Conservation (phyloP, 768 basidiomycete genomes). For the Boletellus sp. region DNA sequence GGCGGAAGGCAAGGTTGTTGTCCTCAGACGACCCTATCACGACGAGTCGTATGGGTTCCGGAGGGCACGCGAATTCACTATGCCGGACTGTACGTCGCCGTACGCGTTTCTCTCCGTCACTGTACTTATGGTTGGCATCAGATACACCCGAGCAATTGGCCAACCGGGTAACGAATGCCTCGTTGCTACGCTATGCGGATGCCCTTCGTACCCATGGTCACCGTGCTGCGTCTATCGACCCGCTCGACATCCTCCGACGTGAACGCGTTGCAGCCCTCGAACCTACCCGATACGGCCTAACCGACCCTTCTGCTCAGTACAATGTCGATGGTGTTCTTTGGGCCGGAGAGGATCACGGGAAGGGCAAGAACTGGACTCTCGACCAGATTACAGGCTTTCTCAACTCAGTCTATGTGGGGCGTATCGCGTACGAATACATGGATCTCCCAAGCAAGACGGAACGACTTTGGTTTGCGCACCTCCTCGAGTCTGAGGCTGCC, state of each 20-base stretch:
- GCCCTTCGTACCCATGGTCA: slow-evolving; percentile 83
- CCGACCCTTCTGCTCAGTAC: slow-evolving; percentile 49
- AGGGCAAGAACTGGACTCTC: slow-evolving; percentile 56
- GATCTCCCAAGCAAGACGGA: slow-evolving; percentile 84
- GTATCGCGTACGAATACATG: slow-evolving; percentile 91
- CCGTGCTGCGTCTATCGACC: slow-evolving; percentile 82
- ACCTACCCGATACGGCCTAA: slow-evolving; percentile 72
- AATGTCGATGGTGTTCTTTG: slow-evolving; percentile 81
- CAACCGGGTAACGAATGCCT: slow-evolving; percentile 69
- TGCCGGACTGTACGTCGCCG: slow-evolving; percentile 65
- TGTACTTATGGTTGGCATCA: slow-evolving; percentile 23
- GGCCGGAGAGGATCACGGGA: slow-evolving; percentile 39
- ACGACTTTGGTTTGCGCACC: slow-evolving; percentile 83
- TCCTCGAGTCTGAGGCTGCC: slow-evolving; percentile 57
- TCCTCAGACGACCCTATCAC: slow-evolving; percentile 48
- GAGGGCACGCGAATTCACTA: slow-evolving; percentile 54
- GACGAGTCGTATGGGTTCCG: slow-evolving; percentile 80
- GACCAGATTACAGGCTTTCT: slow-evolving; percentile 69
- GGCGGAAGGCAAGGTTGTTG: slow-evolving; percentile 16
- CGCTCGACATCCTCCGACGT: slow-evolving; percentile 81
- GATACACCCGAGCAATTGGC: slow-evolving; percentile 63
- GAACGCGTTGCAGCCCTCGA: slow-evolving; percentile 76
- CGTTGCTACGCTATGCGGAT: slow-evolving; percentile 85
- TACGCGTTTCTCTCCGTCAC: not conserved
- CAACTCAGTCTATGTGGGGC: slow-evolving; percentile 71